Evolutionary conservation across 352 stramenopile genomes (phyloP), one percentile per base, ranked within the genome.

Genomic region (Pythium pyrilobum): DNA sequence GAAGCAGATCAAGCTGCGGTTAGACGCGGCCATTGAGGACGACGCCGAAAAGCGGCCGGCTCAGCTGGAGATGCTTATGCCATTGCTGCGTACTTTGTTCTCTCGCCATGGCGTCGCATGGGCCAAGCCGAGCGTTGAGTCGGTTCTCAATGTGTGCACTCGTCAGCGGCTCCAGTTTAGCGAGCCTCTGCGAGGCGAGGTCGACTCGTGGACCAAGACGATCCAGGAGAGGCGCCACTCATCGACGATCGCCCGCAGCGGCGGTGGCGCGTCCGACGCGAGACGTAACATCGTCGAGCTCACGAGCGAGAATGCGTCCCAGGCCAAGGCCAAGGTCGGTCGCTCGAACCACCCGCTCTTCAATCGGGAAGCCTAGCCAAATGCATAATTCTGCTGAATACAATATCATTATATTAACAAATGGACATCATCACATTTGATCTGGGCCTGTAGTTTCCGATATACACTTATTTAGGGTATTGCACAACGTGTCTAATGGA

Each of bases 261-360:
- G 77, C 37, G 76, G 66, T 0, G 64, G 77, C 5, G 47, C 66
- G 1, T 84, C 78, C 1, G 81, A 92, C 1, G 63, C 74, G 6
- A 66, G 81, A n/a, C 76, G 80, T 53, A 92, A 92, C 48, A 76
- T 89, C 37, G 46, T 89, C 18, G 51, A 64, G 15, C 57, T 48
- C 28, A 53, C 59, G 34, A 38, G 41, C 29, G 49, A 45, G 10
- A 64, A 66, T 29, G 49, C 48, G 0, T 85, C 73, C 0, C 66
- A 89, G 62, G 74, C 81, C 59, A 73, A 67, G 24, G 47, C 68
- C 54, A 85, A 80, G 32, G 71, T 92, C 9, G 81, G 81, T 1
- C 64, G 66, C 38, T 70, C 64, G 32, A 89, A 89, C 53, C 81
- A 92, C 40, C 81, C 81, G n/a, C 68, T 92, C 8, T 88, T 88